These are phyloP conservation scores for Neurospora africana DNA, from an alignment of 495 filamentous ascomycete genomes.

Conservation along the genomic window DNA sequence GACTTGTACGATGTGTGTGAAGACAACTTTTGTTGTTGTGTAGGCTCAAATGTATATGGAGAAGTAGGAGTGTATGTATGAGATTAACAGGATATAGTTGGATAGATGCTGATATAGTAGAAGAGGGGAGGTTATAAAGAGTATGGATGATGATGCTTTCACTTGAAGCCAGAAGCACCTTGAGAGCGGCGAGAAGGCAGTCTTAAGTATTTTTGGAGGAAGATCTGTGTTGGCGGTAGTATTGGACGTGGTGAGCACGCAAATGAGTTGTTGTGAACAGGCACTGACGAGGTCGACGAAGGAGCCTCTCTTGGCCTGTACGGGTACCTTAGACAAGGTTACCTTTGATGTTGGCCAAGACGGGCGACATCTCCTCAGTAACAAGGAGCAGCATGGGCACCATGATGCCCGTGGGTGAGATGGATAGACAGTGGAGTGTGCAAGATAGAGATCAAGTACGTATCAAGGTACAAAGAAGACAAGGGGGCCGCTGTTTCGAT, in stretches of 20 bases:
- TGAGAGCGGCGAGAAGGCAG: not conserved
- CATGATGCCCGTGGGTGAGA: not conserved
- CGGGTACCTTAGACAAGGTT: not conserved
- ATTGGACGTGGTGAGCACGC: not conserved
- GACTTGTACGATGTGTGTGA: not conserved
- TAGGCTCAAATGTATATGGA: not conserved
- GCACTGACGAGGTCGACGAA: not conserved
- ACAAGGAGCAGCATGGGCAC: not conserved
- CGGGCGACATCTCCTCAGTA: not conserved
- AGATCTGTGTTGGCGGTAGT: not conserved
- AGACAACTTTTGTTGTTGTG: not conserved
- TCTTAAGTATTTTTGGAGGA: not conserved
- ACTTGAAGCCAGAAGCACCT: not conserved
- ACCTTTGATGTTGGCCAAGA: not conserved
- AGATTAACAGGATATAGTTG: not conserved
- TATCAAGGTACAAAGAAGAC: not conserved
- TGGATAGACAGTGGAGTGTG: not conserved
- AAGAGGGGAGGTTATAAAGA: not conserved
- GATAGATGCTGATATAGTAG: not conserved
- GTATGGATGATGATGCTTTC: conserved; percentile 9
- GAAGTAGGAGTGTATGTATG: not conserved
- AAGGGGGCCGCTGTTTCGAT: not conserved
- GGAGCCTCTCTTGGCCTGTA: not conserved
- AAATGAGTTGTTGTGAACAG: not conserved
- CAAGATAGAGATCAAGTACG: not conserved